Conservation (phyloP, 345 rosid species). For the Lagerstroemia speciosa region DNA sequence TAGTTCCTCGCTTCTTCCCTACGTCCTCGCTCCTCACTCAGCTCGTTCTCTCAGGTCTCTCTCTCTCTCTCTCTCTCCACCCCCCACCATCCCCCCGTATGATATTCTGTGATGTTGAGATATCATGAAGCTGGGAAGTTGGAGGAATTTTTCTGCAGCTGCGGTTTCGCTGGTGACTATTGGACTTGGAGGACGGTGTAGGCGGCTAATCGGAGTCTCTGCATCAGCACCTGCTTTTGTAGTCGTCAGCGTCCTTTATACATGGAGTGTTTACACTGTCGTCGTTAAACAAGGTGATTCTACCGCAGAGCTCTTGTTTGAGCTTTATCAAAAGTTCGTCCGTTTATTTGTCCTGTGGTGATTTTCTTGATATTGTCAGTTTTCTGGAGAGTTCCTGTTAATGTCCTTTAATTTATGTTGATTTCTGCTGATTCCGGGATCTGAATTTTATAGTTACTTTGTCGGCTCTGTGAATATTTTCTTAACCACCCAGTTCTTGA, state of each 20-base stretch:
- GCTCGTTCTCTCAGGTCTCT: constrained; percentile 36
- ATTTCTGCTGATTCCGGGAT: background rate
- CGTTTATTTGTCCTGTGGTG: background rate
- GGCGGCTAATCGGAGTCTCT: constrained; percentile 33
- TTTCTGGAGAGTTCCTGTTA: no score
- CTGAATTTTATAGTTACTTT: background rate
- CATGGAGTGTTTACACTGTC: constrained; percentile 37
- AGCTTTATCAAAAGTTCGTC: background rate
- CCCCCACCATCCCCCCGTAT: no score
- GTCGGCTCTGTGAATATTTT: background rate
- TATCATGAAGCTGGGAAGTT: background rate
- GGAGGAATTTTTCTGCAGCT: constrained; percentile 19
- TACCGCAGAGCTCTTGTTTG: no score
- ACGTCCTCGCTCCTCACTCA: constrained; percentile 29
- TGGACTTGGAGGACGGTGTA: constrained; percentile 35
- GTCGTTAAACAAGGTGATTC: constrained; percentile 36
- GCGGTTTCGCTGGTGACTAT: constrained; percentile 23
- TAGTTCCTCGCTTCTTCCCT: constrained; percentile 37
- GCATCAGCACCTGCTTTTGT: constrained; percentile 53
- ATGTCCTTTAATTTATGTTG: background rate
- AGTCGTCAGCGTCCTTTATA: constrained; percentile 28
- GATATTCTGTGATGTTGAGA: background rate
- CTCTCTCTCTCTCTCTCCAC: background rate
- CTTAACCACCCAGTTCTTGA: background rate
- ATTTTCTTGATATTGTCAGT: background rate